These are phyloP conservation scores for Oryza glumipatula DNA, from an alignment of 176 grass and related monocot species.

Conservation along the genomic window DNA sequence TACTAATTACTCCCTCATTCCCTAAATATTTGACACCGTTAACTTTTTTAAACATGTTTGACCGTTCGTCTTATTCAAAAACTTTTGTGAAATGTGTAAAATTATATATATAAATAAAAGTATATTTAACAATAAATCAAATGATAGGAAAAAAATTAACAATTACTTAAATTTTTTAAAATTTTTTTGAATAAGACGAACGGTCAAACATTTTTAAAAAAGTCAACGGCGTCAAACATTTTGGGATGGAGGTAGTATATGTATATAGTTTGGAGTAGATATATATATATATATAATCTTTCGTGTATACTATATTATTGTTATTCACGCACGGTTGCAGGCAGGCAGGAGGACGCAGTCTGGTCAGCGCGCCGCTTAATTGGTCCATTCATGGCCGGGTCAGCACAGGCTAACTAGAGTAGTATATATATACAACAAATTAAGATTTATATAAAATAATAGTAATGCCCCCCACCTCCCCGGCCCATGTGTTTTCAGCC, in stretches of 20 bases:
- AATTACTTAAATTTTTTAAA: too few relatives aligned
- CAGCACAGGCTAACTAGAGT: neutral
- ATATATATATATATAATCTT: neutral
- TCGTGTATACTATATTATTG: neutral
- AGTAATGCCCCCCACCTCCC: neutral
- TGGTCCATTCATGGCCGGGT: neutral
- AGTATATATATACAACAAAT: neutral
- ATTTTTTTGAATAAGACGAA: too few relatives aligned
- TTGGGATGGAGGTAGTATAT: too few relatives aligned
- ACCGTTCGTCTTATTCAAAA: too few relatives aligned
- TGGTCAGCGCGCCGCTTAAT: conserved; percentile 1
- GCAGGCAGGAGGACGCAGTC: neutral
- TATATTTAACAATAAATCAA: too few relatives aligned
- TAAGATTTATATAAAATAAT: neutral
- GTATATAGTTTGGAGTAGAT: neutral
- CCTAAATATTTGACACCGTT: too few relatives aligned
- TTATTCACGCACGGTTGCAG: neutral
- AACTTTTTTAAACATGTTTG: too few relatives aligned
- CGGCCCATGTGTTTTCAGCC: neutral
- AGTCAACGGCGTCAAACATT: too few relatives aligned
- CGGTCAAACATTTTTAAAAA: too few relatives aligned
- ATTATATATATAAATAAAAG: too few relatives aligned
- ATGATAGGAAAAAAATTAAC: too few relatives aligned
- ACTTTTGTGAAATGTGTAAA: too few relatives aligned
- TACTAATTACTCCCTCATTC: neutral